Conservation (phyloP, 768 basidiomycete species). For the Russula compacta region DNA sequence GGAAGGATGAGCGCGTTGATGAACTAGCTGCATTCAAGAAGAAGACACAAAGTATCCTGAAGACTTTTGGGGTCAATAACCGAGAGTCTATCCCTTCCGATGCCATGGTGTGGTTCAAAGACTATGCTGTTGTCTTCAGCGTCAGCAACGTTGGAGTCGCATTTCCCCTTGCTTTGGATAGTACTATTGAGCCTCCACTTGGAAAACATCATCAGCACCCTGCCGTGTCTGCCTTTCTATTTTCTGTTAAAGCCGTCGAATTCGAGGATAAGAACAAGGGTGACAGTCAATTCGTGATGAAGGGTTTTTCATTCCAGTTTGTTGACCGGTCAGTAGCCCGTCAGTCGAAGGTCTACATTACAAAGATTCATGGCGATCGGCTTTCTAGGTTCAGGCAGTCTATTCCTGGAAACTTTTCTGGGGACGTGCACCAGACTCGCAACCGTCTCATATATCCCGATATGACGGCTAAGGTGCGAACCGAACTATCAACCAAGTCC, state of each 20-base stretch:
- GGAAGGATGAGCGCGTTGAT: conserved; percentile 63
- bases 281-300: conserved; percentile 66
- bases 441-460: conserved; percentile 74
- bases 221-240: conserved; percentile 71
- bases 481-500: conserved; percentile 38
- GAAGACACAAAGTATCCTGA: conserved; percentile 64
- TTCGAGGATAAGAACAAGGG: conserved; percentile 71
- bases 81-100: conserved; percentile 29
- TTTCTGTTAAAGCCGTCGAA: conserved; percentile 66
- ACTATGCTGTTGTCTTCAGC: conserved; percentile 44
- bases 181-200: conserved; percentile 43
- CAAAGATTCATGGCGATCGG: neutral
- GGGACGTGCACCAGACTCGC: conserved; percentile 54
- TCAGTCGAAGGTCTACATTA: neutral
- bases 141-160: conserved; percentile 77
- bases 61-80: conserved; percentile 61
- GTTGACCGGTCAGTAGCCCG: conserved; percentile 47
- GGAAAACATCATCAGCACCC: conserved; percentile 32
- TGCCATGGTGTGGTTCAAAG: conserved; percentile 44
- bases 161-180: conserved; percentile 68
- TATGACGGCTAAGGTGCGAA: conserved; percentile 67
- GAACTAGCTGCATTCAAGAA: conserved; percentile 81
- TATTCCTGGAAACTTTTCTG: conserved; percentile 56
- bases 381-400: conserved; percentile 70
- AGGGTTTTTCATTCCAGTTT: conserved; percentile 78